Conservation (phyloP, 495 filamentous ascomycete genomes). For the Glonium stellatum region DNA sequence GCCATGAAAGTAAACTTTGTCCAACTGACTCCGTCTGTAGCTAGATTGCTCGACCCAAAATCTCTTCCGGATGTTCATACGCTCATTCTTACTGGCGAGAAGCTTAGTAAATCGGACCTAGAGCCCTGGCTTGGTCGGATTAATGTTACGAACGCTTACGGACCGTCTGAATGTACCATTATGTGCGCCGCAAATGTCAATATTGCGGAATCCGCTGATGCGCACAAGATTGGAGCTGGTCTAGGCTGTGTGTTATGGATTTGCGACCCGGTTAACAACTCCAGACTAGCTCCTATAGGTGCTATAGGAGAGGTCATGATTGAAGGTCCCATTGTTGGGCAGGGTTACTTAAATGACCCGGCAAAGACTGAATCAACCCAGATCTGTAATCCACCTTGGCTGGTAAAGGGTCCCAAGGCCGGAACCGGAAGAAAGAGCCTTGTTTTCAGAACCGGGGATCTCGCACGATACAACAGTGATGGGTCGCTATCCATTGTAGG, state of each 20-base stretch:
- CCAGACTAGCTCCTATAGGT: constrained; percentile 39
- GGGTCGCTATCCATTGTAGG: constrained; percentile 44
- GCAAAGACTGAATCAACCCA: constrained; percentile 18
- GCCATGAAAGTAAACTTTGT: constrained; percentile 25
- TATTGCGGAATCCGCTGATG: constrained; percentile 3
- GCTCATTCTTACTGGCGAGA: constrained; percentile 17
- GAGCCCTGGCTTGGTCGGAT: not conserved
- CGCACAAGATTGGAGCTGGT: constrained; percentile 16
- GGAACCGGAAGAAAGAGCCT: constrained; percentile 2
- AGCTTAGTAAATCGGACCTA: not conserved
- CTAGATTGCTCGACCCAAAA: constrained; percentile 18
- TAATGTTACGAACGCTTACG: constrained; percentile 6
- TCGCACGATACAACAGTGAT: constrained; percentile 37
- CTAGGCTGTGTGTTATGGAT: constrained; percentile 31
- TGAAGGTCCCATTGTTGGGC: constrained; percentile 28
- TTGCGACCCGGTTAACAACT: constrained; percentile 38
- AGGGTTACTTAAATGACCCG: constrained; percentile 20
- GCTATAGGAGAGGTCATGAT: constrained; percentile 43
- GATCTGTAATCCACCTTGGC: constrained; percentile 19
- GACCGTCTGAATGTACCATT: constrained; percentile 17
- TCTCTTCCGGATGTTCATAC: constrained; percentile 16
- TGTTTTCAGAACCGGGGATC: constrained; percentile 39
- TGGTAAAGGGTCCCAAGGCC: not conserved
- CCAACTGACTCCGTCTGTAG: constrained; percentile 23
- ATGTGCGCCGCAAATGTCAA: constrained; percentile 2